Evolutionary conservation across 164 flowering plant species (phyloP).

Genomic region (Chimonanthus praecox): DNA sequence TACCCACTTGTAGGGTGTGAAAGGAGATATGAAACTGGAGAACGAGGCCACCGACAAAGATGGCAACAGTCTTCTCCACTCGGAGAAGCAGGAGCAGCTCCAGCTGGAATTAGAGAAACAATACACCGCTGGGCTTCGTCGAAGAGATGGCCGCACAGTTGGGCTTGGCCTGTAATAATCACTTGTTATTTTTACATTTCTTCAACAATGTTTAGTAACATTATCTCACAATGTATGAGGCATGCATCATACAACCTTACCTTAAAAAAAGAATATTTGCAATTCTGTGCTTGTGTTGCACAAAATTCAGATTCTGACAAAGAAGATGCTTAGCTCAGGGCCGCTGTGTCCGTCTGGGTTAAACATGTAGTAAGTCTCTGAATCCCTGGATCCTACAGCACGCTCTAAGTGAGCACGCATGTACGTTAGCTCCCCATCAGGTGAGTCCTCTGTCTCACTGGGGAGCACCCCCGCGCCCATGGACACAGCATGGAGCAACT

Average conservation of each 20-base stretch:
- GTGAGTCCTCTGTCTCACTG: slow-evolving; percentile 10
- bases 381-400: slow-evolving; percentile 60
- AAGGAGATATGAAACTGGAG: slow-evolving; percentile 61
- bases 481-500: slow-evolving; percentile 51
- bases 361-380: slow-evolving; percentile 75
- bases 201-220: not conserved
- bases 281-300: not conserved
- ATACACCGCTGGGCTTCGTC: slow-evolving; percentile 87
- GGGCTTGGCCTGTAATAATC: slow-evolving; percentile 72
- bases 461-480: slow-evolving; percentile 83
- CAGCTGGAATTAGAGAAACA: slow-evolving; percentile 92
- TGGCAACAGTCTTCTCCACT: slow-evolving; percentile 10
- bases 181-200: slow-evolving; percentile 3
- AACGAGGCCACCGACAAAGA: slow-evolving; percentile 28
- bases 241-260: too few relatives aligned
- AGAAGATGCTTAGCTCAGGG: slow-evolving; percentile 73
- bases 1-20: slow-evolving; percentile 97
- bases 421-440: slow-evolving; percentile 57
- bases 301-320: slow-evolving; percentile 47
- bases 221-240: not conserved
- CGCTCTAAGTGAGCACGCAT: slow-evolving; percentile 66
- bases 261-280: too few relatives aligned
- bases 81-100: slow-evolving; percentile 71
- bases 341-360: slow-evolving; percentile 66
- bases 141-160: slow-evolving; percentile 94